Evolutionary conservation across 441 rosid genomes (phyloP), one percentile per base, ranked within the genome.

Genomic region (Brassica hybrid): DNA sequence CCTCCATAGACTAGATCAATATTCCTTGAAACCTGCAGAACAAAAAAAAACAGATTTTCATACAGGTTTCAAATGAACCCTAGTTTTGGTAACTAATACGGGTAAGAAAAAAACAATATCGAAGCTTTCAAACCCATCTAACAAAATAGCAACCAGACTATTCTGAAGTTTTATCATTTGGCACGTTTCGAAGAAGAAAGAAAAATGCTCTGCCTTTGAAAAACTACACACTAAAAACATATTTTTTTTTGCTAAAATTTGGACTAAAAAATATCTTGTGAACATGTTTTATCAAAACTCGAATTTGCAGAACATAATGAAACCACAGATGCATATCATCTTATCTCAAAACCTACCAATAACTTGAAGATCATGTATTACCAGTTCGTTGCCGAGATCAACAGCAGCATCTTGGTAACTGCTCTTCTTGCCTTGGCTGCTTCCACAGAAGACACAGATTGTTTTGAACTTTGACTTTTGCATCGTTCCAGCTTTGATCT

Each of bases 371-470:
- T 7, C 5, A 67, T 48, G 13, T 19, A 45, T 38, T 88, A 95
- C 99, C 98, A 95, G 85, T 85, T 95, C 99, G 45, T 85, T 87
- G 80, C 93, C 99, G 72, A 95, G 99, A 79, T 95, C 96, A 83
- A 89, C 84, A 72, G 99, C 99, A 82, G 99, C 97, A 83, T 87
- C 98, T 83, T 95, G 97, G 78, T 95, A 95, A 83, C 92, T 93
- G 58, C 85, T 90, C 86, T 93, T 95, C 86, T 90, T 95, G 72
- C 99, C 99, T 69, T 88, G 94, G 84, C 98, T 95, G 77, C 99
- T 93, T 69, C 99, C 99, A 81, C 99, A 95, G 76, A 95, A 95
- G 65, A 95, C 99, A 84, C 99, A 95, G 76, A 95, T 86, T 84
- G 96, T 91, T 79, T 79, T 80, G 84, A 95, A 95, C 86, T 81